These are phyloP conservation scores for Thalassiosira hispida DNA, from an alignment of 352 stramenopile genomes.

Conservation along the genomic window DNA sequence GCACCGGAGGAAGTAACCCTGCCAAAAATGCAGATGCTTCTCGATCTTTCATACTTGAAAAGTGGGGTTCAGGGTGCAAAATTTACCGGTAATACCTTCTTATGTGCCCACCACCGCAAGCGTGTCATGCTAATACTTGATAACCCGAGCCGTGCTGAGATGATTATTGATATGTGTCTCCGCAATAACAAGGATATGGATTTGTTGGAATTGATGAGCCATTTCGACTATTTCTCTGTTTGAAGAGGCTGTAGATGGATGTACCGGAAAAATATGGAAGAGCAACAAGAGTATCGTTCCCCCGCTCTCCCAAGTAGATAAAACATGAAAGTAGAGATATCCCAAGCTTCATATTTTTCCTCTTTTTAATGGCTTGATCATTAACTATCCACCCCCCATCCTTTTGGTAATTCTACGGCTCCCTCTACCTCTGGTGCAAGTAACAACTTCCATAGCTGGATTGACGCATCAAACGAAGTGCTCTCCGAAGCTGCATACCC, in stretches of 20 bases:
- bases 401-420: constrained; percentile 24
- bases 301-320: not conserved
- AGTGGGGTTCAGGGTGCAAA: not conserved
- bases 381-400: constrained; percentile 9
- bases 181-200: constrained; percentile 27
- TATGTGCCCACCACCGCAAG: constrained; percentile 3
- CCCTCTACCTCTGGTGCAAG: constrained; percentile 40
- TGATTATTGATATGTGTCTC: constrained; percentile 9
- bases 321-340: not conserved
- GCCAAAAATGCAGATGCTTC: constrained; percentile 18
- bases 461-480: constrained; percentile 9
- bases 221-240: constrained; percentile 19
- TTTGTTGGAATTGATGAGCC: constrained; percentile 11
- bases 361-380: not conserved
- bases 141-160: constrained; percentile 2
- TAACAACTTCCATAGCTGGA: constrained; percentile 37
- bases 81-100: not conserved
- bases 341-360: not conserved
- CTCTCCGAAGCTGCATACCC: constrained; percentile 47
- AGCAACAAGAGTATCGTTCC: not conserved
- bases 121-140: constrained; percentile 26
- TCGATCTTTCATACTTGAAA: constrained; percentile 16
- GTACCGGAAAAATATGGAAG: not conserved
- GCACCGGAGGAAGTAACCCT: not conserved
- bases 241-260: constrained; percentile 4